Conservation (phyloP, 345 rosid genomes). For the Euphorbia pulcherrima region DNA sequence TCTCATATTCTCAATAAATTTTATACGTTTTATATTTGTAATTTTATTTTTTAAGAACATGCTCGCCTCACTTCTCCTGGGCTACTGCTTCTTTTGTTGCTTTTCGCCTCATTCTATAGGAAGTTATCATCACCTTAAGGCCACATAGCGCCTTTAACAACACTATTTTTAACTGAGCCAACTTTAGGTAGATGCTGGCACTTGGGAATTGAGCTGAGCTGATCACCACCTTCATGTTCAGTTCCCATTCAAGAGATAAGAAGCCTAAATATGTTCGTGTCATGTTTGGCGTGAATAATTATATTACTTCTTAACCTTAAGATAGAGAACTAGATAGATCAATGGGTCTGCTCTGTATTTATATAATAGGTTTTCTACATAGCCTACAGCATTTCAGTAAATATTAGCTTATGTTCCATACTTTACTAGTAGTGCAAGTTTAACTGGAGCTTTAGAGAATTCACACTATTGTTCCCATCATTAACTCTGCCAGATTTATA, state of each 20-base stretch:
- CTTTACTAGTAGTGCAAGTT: conserved; percentile 1
- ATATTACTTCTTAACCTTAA: not conserved
- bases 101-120: too few species aligned
- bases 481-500: conserved; percentile 6
- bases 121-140: too few species aligned
- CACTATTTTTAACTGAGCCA: not conserved
- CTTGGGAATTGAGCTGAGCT: not conserved
- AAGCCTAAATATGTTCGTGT: not conserved
- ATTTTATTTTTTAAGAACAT: too few species aligned
- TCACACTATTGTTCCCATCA: not conserved
- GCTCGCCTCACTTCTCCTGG: too few species aligned
- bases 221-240: not conserved
- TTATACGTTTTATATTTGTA: too few species aligned
- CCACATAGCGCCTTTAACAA: too few species aligned
- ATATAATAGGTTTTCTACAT: not conserved
- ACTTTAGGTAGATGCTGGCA: not conserved
- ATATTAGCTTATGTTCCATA: not conserved
- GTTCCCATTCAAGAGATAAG: not conserved
- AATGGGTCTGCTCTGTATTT: not conserved
- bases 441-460: not conserved
- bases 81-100: too few species aligned
- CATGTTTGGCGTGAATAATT: not conserved
- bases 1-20: too few species aligned
- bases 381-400: not conserved
- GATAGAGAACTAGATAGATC: not conserved